Evolutionary conservation across 1,284 basidiomycete genomes (phyloP).

Genomic region (Melampsora medusae): DNA sequence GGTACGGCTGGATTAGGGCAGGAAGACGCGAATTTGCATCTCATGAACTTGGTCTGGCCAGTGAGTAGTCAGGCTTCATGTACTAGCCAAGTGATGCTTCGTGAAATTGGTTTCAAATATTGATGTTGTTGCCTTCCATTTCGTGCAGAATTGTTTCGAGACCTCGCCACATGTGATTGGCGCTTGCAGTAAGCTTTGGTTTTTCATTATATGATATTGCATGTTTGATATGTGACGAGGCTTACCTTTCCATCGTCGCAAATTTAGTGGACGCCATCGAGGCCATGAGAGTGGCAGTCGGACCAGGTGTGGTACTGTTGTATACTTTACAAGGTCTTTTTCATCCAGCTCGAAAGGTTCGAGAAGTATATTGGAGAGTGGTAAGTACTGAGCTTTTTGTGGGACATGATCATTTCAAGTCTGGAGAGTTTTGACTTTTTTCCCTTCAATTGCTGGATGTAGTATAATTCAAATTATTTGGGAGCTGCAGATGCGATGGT

Average conservation of each 20-base stretch:
- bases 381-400: conserved; percentile 12
- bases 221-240: conserved; percentile 3
- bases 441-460: conserved; percentile 25
- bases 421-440: conserved; percentile 60
- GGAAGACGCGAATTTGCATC: conserved; percentile 93
- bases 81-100: background rate
- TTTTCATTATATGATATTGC: conserved; percentile 3
- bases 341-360: conserved; percentile 92
- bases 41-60: conserved; percentile 98
- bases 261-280: conserved; percentile 69
- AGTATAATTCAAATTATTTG: conserved; percentile 67
- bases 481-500: conserved; percentile 86
- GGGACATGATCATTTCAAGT: conserved; percentile 75
- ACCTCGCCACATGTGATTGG: conserved; percentile 94
- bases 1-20: conserved; percentile 95
- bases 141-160: conserved; percentile 13
- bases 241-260: conserved; percentile 27
- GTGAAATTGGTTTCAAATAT: background rate
- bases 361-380: conserved; percentile 64
- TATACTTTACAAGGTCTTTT: conserved; percentile 89
- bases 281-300: conserved; percentile 90
- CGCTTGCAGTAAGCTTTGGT: conserved; percentile 56
- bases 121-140: conserved; percentile 11
- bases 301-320: conserved; percentile 85
- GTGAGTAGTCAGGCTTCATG: conserved; percentile 53